These are phyloP conservation scores for Petunia axillaris DNA, from an alignment of 257 asterid species.

Conservation along the genomic window DNA sequence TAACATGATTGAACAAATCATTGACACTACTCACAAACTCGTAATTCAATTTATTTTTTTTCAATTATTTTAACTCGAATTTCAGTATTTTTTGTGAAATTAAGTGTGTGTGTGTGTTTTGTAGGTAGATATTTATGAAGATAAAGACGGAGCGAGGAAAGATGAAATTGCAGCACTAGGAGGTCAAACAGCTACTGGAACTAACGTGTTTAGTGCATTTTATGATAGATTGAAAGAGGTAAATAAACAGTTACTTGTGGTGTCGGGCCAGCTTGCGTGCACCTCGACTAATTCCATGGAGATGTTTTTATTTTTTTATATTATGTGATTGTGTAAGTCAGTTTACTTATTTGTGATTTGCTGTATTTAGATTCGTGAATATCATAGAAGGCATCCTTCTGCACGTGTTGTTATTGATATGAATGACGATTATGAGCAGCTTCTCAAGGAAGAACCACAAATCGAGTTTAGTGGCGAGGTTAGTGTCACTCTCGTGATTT, in stretches of 20 bases:
- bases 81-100: background rate
- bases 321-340: background rate
- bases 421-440: constrained; percentile 81
- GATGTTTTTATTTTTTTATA: background rate
- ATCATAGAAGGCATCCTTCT: constrained; percentile 88
- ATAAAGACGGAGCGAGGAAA: constrained; percentile 78
- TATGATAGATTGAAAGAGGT: constrained; percentile 94
- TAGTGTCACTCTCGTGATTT: constrained; percentile 3
- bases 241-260: constrained; percentile 1
- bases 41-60: constrained; percentile 34
- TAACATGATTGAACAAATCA: constrained; percentile 80
- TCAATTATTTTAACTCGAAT: background rate
- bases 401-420: constrained; percentile 75
- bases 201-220: constrained; percentile 91
- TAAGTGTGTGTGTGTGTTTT: background rate
- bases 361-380: constrained; percentile 77
- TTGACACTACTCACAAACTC: constrained; percentile 64
- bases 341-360: background rate
- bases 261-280: too few relatives aligned
- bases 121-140: constrained; percentile 85
- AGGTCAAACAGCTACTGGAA: constrained; percentile 80
- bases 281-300: too few relatives aligned
- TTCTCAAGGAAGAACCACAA: constrained; percentile 85
- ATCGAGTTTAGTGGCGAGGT: constrained; percentile 98
- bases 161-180: constrained; percentile 99